Evolutionary conservation across 2,329 filamentous ascomycete species (phyloP).

Genomic region (Aulographum hederae): DNA sequence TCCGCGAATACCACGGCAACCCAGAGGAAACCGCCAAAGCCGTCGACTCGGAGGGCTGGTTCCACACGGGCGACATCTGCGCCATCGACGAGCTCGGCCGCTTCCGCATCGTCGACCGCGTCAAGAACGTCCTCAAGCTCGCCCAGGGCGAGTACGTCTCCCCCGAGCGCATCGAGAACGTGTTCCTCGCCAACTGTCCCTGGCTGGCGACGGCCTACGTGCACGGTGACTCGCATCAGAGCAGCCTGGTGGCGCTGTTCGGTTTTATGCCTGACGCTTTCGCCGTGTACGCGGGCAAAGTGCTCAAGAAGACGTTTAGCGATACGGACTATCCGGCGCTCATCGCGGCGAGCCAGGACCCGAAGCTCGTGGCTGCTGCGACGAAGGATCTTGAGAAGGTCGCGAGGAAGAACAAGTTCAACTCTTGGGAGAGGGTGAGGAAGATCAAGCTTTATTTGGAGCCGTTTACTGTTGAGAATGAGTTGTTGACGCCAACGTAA

Average conservation of each 20-base stretch:
- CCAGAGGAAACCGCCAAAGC: conserved; percentile 69
- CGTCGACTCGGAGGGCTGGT: conserved; percentile 83
- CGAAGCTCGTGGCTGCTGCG: conserved; percentile 55
- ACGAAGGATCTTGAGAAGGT: conserved; percentile 63
- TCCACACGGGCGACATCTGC: conserved; percentile 87
- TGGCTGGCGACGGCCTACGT: conserved; percentile 70
- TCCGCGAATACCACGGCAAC: conserved; percentile 81
- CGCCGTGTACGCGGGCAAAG: conserved; percentile 58
- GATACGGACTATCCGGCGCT: conserved; percentile 49
- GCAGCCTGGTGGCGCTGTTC: conserved; percentile 68
- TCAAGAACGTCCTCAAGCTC: conserved; percentile 98
- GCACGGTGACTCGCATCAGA: conserved; percentile 74
- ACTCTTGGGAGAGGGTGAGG: conserved; percentile 71
- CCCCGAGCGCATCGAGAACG: conserved; percentile 90
- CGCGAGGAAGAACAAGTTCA: conserved; percentile 71
- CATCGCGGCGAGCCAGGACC: conserved; percentile 46
- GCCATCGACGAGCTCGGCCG: conserved; percentile 70
- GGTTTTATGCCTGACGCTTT: conserved; percentile 76
- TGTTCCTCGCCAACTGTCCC: conserved; percentile 66
- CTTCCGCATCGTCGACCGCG: conserved; percentile 84
- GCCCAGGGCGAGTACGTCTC: conserved; percentile 97
- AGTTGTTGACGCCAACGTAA: conserved; percentile 76
- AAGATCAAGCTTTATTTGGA: conserved; percentile 62
- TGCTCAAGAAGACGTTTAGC: conserved; percentile 49
- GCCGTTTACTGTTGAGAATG: conserved; percentile 85